Evolutionary conservation across 805 yeast genomes (phyloP), one percentile per base, ranked within the genome.

Genomic region (Candida parachauliodes): DNA sequence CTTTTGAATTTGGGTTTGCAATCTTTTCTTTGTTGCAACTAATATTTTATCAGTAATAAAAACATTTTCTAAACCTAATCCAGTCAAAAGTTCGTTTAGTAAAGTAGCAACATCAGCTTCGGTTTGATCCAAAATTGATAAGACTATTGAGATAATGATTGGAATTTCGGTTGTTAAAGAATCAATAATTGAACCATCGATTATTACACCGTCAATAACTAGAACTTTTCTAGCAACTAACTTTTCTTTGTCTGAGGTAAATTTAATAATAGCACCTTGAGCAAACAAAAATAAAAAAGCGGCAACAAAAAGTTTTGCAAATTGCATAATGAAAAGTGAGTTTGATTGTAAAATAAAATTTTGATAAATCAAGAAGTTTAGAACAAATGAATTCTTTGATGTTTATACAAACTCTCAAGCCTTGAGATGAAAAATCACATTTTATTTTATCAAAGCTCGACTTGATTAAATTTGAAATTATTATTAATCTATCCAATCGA

Each of bases 21-120:
- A 29, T 19, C 6, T 29, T 24, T 29, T 29, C 22, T 29, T 29
- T 10, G 32, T 29, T 5, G 32, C 24, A n/a, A 24, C 11, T 5
- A 16, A 15, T 11, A 29, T 29, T 29, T 18, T 3, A 3, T 10
- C 4, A 29, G 20, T 24, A 29, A 19, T 17, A 5, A 29, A 29
- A 4, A 15, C 17, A 9, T 18, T 12, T 6, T 7, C 16, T 12
- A 29, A 18, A 29, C 24, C 32, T 20, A 29, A 29, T 5, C 18
- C 18, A 15, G 32, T 9, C 20, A 29, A 29, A 9, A 29, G 19
- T 8, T 29, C 19, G 8, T 11, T 16, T 12, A 29, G 24, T 14
- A 29, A 29, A 20, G 19, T 15, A 7, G 8, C 15, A 29, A 29
- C 17, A 20, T 29, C 32, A n/a, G 24, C 24, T 11, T 15, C 32